phyloP scores from a whole-genome alignment of 2,329 filamentous ascomycete species.

The Pestalotiopsis sp. region DNA sequence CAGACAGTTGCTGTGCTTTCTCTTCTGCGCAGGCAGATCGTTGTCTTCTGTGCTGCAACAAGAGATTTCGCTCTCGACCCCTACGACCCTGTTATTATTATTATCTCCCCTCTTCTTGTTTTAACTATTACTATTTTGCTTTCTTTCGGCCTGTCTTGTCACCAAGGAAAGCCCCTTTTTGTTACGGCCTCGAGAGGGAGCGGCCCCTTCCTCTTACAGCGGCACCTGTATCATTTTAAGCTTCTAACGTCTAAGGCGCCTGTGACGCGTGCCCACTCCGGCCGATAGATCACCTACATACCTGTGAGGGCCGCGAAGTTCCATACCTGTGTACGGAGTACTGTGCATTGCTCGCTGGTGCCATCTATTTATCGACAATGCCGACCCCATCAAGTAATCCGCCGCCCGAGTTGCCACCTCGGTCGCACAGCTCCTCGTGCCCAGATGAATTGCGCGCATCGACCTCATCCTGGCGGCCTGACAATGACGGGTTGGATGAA shows the following conservation, averaged over 20 bases:
- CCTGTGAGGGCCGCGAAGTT: not conserved
- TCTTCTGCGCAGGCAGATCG: not conserved
- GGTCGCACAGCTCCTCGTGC: constrained; percentile 32
- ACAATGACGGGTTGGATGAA: constrained; percentile 22
- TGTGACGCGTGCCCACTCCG: constrained; percentile 2
- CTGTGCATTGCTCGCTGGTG: not conserved
- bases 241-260: constrained; percentile 6
- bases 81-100: not conserved
- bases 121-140: not conserved
- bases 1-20: not conserved
- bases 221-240: not conserved
- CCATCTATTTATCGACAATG: constrained; percentile 20
- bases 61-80: not conserved
- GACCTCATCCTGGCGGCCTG: constrained; percentile 23
- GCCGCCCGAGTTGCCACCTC: constrained; percentile 26
- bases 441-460: constrained; percentile 29
- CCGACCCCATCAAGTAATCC: constrained; percentile 32
- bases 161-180: not conserved
- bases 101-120: not conserved
- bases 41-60: not conserved
- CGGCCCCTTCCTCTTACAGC: not conserved
- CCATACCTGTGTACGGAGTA: no score
- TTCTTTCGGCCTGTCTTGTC: not conserved
- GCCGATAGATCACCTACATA: not conserved
- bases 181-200: not conserved